Conservation (phyloP, 2,329 filamentous ascomycete genomes). For the Colletotrichum chlorophyti region DNA sequence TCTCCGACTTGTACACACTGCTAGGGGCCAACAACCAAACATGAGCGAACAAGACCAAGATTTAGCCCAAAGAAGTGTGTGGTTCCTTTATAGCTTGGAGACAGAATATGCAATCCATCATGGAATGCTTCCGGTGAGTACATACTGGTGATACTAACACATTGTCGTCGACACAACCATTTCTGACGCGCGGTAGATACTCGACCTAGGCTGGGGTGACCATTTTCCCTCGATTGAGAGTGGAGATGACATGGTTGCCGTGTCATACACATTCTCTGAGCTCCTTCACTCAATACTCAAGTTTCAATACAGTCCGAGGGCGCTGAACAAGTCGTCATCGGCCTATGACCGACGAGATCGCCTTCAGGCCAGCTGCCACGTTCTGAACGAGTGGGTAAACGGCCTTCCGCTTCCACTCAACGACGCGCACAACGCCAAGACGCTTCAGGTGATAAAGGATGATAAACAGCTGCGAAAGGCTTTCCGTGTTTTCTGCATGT, state of each 20-base stretch:
- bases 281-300: slow-evolving; percentile 12
- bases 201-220: slow-evolving; percentile 12
- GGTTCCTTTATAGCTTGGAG: slow-evolving; percentile 24
- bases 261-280: slow-evolving; percentile 18
- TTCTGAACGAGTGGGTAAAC: slow-evolving; percentile 11
- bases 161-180: too few species aligned
- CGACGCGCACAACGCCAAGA: slow-evolving; percentile 8
- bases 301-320: slow-evolving; percentile 19
- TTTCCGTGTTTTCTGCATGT: slow-evolving; percentile 21
- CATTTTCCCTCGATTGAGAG: slow-evolving; percentile 9
- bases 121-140: slow-evolving; percentile 20
- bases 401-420: slow-evolving; percentile 5
- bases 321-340: neutral
- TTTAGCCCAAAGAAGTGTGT: slow-evolving; percentile 9
- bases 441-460: slow-evolving; percentile 5
- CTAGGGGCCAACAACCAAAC: neutral
- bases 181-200: neutral
- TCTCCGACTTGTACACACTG: slow-evolving; percentile 17
- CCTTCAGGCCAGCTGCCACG: slow-evolving; percentile 13
- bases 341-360: slow-evolving; percentile 10
- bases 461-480: slow-evolving; percentile 5
- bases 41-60: slow-evolving; percentile 15
- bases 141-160: neutral
- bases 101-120: slow-evolving; percentile 17
- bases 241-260: slow-evolving; percentile 18